phyloP scores from a whole-genome alignment of 169 alveolate species.

The Cryptosporidium meleagridis region DNA sequence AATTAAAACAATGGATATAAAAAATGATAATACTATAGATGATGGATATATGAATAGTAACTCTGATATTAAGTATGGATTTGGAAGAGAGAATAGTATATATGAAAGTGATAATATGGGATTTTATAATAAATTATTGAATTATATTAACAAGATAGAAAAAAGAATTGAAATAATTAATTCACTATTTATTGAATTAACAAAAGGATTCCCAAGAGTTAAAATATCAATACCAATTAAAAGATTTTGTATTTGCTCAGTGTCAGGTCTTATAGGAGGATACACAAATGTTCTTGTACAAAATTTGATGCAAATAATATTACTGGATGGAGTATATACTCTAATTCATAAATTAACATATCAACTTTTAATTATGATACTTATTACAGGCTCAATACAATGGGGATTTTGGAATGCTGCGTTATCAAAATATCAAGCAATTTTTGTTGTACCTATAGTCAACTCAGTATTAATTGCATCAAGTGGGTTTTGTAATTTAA shows the following conservation, averaged over 20 bases:
- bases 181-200: not conserved
- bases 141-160: slow-evolving; percentile 5
- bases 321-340: not conserved
- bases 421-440: slow-evolving; percentile 60
- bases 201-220: slow-evolving; percentile 54
- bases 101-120: not conserved
- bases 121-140: not conserved
- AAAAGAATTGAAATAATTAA: not conserved
- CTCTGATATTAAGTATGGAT: not conserved
- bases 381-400: slow-evolving; percentile 50
- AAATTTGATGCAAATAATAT: slow-evolving; percentile 43
- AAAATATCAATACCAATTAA: slow-evolving; percentile 18
- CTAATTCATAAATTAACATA: slow-evolving; percentile 24
- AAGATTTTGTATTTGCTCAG: slow-evolving; percentile 63
- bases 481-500: slow-evolving; percentile 62
- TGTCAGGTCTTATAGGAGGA: slow-evolving; percentile 65
- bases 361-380: not conserved
- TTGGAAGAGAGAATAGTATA: not conserved
- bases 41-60: not conserved
- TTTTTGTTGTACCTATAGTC: slow-evolving; percentile 66
- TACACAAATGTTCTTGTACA: slow-evolving; percentile 54
- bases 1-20: not conserved
- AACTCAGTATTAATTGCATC: slow-evolving; percentile 69
- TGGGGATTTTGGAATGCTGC: slow-evolving; percentile 52
- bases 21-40: not conserved